Evolutionary conservation across 495 filamentous ascomycete genomes (phyloP), one percentile per base, ranked within the genome.

Genomic region (Amphirosellinia nigrospora): DNA sequence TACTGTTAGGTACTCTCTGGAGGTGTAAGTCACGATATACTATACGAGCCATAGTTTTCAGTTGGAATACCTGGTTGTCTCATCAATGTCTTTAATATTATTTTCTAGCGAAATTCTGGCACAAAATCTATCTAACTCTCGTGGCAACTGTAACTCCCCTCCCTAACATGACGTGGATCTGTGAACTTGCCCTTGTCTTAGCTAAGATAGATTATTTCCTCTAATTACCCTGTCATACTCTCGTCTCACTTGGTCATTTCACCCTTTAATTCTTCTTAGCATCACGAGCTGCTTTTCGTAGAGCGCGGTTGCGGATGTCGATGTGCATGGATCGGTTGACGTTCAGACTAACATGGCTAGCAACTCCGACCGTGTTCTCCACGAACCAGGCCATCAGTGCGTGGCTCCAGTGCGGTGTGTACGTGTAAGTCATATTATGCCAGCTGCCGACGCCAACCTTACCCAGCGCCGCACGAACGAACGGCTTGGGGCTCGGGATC

Each of bases 381-480:
- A 98, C 73, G 46, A 85, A 89, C 91, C 92, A 99, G 74, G 95
- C 92, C 89, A 97, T 90, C 39, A 95, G 69, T 9, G 89, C 92
- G 82, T 99, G 96, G 68, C 87, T 91, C 94, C 94, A 98, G 79
- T 90, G 97, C 11, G 96, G 96, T 13, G 94, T 97, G 68, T 92
- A 93, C 52, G 92, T 96, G 79, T 90, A 91, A 23, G 89, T 88
- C 75, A 91, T 90, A 15, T 84, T 82, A 69, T 93, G 90, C 46
- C 92, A 93, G 66, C 93, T 89, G 72, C 87, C 89, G 53, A 89
- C 82, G 8, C 95, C 94, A 71, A 99, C 87, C 87, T 94, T 97
- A 50, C 86, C 82, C 73, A 99, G 83, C 8, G 90, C 89, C 3
- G 91, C 82, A 70, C 87, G 86, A 21, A 99, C 96, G 78, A 98